Base-by-base conservation (phyloP, 2,329 filamentous ascomycete genomes). In the Fusarium sterilihyphosum region DNA sequence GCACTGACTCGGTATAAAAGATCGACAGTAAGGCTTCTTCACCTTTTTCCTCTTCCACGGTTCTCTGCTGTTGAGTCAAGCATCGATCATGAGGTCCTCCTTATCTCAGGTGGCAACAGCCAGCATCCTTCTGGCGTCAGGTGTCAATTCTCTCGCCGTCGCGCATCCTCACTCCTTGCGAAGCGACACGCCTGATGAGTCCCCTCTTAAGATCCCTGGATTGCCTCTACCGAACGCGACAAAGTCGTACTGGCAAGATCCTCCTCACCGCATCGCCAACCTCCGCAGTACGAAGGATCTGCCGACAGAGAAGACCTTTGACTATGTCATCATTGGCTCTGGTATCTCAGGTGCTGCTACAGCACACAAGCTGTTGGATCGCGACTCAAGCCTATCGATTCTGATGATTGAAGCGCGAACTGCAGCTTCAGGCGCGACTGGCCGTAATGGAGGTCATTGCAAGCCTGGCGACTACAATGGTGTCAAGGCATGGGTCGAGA, bases 291-390 rank as follows among this genome's bases (percentile, higher is more conserved):
- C 69, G 0, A 68, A 72, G 38, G 57, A 72, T 1, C 16, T 72
- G 8, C 68, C 69, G 2, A 72, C 52, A 9, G 43, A 47, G 0
- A 35, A 72, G n/a, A 50, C 54, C 8, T 72, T 72, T 17, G 69
- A 72, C 35, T 72, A 72, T 72, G 53, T 72, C 6, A 72, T 72
- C 57, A 72, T 72, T 24, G 69, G 69, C 1, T 72, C 69, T 2
- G 69, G 69, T 4, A 68, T 72, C 22, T 72, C 69, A 6, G 69
- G 69, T 10, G 69, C 69, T 12, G 53, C 69, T 3, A 72, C 69
- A 37, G 69, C 69, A 12, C 69, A 72, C 29, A 72, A 72, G 35
- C 9, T 72, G 11, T n/a, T 72, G 6, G 69, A 72, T 31, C 33
- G 69, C 7, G 68, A 72, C 6, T 35, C 68, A 9, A 49, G 31